Evolutionary conservation across 2,329 filamentous ascomycete species (phyloP).

Genomic region (Ophiosphaerella herpotricha): DNA sequence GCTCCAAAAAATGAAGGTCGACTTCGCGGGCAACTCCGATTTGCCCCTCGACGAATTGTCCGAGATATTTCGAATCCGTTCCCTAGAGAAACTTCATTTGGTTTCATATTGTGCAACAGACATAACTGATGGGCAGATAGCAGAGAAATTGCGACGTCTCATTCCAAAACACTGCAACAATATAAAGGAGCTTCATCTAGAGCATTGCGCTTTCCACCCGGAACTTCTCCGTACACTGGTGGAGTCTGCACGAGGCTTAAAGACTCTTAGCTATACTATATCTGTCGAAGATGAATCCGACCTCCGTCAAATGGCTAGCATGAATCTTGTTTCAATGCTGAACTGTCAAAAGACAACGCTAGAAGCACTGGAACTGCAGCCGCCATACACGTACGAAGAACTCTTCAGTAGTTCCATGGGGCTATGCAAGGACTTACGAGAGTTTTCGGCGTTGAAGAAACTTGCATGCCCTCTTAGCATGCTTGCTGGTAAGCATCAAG

Average conservation of each 20-base stretch:
- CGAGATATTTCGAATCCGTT: conserved; percentile 11
- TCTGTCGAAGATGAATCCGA: neutral
- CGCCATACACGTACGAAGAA: neutral
- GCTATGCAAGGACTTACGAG: neutral
- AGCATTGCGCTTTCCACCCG: conserved; percentile 13
- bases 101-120: conserved; percentile 9
- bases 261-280: conserved; percentile 17
- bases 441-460: neutral
- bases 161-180: conserved; percentile 21
- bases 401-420: too few relatives aligned
- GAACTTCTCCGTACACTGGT: conserved; percentile 20
- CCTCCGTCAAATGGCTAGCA: neutral
- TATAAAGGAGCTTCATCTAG: conserved; percentile 20
- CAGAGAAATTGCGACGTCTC: conserved; percentile 13
- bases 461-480: neutral
- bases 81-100: conserved; percentile 23
- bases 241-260: conserved; percentile 17
- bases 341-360: conserved; percentile 15
- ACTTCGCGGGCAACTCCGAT: neutral
- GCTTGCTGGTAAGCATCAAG: neutral
- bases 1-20: neutral
- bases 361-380: neutral
- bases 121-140: conserved; percentile 1
- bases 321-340: conserved; percentile 7
- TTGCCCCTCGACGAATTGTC: neutral